Base-by-base conservation (phyloP, 768 basidiomycete genomes). In the Leucosporidium yakuticum region DNA sequence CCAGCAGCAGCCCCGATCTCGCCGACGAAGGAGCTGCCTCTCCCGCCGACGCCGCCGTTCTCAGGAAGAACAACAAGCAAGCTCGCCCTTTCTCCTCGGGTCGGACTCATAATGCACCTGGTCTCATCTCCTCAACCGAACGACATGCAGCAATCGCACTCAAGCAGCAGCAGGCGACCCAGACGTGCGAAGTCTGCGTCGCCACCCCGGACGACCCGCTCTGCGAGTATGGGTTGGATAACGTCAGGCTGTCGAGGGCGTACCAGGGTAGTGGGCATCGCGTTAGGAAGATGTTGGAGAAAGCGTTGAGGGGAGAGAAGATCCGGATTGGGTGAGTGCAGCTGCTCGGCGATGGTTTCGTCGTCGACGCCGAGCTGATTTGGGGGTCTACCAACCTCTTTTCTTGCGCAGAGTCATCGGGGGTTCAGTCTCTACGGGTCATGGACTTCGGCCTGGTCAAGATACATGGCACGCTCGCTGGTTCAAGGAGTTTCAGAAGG, bases 171-270 rank as follows among this genome's bases (percentile, higher is more conserved):
- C 31, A 32, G 34, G 64, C 69, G 47, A 66, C 69, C 1, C 25
- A 27, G 32, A 64, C 65, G 3, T 71, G 70, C 61, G 70, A 71
- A n/a, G 60, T 68, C 2, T 71, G 70, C 53, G 32, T 63, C 31
- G 27, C 62, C 11, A 34, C 65, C 25, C 72, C 68, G 4, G 21
- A 53, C 12, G 59, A 75, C 50, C 64, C 66, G 53, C 63, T 73
- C n/a, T 72, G 72, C 58, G 63, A 73, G 58, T 75, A 75, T 56
- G 73, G 73, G 14, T 51, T 63, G 47, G 67, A 69, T 61, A 71
- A 63, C 44, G 64, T 76, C 23, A 50, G 63, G 27, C 49, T 73
- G 31, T 70, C 70, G n/a, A 27, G 75, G 25, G 56, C 67, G 56
- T 76, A 72, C 50, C 69, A 74, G 36, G 74, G 74, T 12, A 65